These are phyloP conservation scores for Hypoxylon sp. DNA, from an alignment of 2,329 filamentous ascomycete genomes.

Conservation along the genomic window DNA sequence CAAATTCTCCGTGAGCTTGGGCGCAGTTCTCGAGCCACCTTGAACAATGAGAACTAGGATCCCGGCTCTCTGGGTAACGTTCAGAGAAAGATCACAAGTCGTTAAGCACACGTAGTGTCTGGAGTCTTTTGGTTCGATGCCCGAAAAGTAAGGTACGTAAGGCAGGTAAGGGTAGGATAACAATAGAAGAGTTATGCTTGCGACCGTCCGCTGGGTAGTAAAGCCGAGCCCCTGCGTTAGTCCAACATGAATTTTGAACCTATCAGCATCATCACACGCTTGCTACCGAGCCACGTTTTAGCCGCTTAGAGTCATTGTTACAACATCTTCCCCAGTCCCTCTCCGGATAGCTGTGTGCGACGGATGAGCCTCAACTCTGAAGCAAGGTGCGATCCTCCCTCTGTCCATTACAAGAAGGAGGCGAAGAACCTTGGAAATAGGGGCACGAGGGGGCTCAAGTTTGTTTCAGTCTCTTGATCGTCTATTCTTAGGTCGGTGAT, in stretches of 20 bases:
- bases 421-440: conserved; percentile 6
- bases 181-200: conserved; percentile 31
- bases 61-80: conserved; percentile 11
- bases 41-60: conserved; percentile 2
- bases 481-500: conserved; percentile 34
- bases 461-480: conserved; percentile 33
- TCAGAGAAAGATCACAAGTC: conserved; percentile 25
- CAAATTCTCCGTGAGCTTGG: conserved; percentile 23
- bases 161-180: conserved; percentile 15
- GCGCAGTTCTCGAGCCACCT: conserved; percentile 9
- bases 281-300: conserved; percentile 34
- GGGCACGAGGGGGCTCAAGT: conserved; percentile 14
- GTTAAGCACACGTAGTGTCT: conserved; percentile 32
- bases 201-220: conserved; percentile 22
- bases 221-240: conserved; percentile 38
- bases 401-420: conserved; percentile 29
- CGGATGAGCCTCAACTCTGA: conserved; percentile 35
- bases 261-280: conserved; percentile 30
- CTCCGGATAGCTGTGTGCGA: conserved; percentile 19
- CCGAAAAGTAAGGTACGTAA: conserved; percentile 35
- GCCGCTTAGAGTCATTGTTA: conserved; percentile 18
- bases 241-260: conserved; percentile 22
- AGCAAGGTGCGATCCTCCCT: conserved; percentile 22
- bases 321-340: conserved; percentile 22
- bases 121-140: conserved; percentile 19